Evolutionary conservation across 805 yeast genomes (phyloP).

Genomic region (Starmerella etchellsii): DNA sequence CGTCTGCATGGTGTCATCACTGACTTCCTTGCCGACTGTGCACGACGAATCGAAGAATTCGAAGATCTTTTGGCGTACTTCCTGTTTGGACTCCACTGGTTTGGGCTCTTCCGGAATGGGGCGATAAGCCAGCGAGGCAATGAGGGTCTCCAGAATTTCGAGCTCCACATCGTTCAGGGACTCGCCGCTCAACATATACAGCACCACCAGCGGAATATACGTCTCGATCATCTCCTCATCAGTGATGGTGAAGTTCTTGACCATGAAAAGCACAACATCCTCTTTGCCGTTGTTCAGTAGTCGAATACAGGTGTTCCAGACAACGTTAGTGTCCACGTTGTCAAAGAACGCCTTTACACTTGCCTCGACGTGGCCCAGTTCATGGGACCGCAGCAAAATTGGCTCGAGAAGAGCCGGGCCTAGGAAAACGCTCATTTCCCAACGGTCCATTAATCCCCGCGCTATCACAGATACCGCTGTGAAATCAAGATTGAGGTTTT

Average conservation of each 20-base stretch:
- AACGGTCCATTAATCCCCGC: constrained; percentile 69
- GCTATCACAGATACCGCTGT: constrained; percentile 45
- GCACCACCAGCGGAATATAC: constrained; percentile 61
- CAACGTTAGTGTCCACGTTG: constrained; percentile 65
- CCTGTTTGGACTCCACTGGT: constrained; percentile 5
- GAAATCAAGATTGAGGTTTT: constrained; percentile 25
- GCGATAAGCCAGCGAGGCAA: constrained; percentile 46
- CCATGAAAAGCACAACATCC: constrained; percentile 44
- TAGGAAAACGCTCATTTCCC: constrained; percentile 79
- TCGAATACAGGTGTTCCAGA: constrained; percentile 54
- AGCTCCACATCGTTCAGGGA: constrained; percentile 1
- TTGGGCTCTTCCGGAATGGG: constrained; percentile 23
- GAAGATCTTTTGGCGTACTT: constrained; percentile 25
- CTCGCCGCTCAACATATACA: constrained; percentile 23
- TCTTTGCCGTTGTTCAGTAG: constrained; percentile 30
- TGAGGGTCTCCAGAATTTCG: constrained; percentile 31
- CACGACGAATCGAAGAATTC: constrained; percentile 25
- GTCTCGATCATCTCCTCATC: constrained; percentile 77
- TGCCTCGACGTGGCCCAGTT: constrained; percentile 2
- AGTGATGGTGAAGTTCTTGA: constrained; percentile 54
- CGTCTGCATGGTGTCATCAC: background rate
- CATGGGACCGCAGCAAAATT: constrained; percentile 33
- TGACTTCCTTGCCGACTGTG: constrained; percentile 2
- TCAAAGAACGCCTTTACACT: constrained; percentile 67
- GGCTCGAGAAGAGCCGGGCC: constrained; percentile 63